phyloP scores from a whole-genome alignment of 2,329 filamentous ascomycete genomes.

The Aureobasidium sp. region DNA sequence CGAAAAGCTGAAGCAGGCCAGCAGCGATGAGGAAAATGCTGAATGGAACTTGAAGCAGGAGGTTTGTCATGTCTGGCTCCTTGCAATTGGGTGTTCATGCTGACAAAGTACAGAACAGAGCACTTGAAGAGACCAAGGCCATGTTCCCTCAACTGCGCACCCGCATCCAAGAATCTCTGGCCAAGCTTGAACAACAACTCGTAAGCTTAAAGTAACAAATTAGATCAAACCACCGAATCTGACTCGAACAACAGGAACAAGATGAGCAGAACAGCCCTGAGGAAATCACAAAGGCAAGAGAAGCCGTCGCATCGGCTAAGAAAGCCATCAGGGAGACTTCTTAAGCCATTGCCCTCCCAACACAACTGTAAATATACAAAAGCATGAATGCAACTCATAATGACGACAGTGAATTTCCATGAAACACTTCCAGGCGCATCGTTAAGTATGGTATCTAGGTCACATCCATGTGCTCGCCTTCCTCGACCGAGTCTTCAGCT shows the following conservation, averaged over 20 bases:
- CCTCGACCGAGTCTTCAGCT: conserved; percentile 19
- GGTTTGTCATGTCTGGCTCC: conserved; percentile 45
- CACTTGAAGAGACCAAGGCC: conserved; percentile 78
- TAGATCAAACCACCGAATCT: conserved; percentile 12
- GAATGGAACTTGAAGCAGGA: conserved; percentile 79
- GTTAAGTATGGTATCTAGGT: neutral
- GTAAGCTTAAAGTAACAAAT: conserved; percentile 37
- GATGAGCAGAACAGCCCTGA: conserved; percentile 33
- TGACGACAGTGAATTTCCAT: neutral
- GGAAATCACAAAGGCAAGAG: conserved; percentile 41
- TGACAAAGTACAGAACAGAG: conserved; percentile 55
- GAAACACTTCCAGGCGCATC: neutral
- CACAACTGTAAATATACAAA: conserved; percentile 1
- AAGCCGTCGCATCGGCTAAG: conserved; percentile 35
- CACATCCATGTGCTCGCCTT: conserved; percentile 18
- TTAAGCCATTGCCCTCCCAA: conserved; percentile 13
- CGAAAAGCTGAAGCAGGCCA: conserved; percentile 52
- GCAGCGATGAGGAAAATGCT: conserved; percentile 61
- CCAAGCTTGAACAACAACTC: conserved; percentile 68
- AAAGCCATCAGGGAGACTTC: conserved; percentile 33
- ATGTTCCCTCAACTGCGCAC: conserved; percentile 66
- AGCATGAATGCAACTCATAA: neutral
- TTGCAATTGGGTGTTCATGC: neutral
- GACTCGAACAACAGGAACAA: conserved; percentile 29
- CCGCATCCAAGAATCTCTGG: conserved; percentile 64